phyloP scores from a whole-genome alignment of 2,329 filamentous ascomycete genomes.

The Beauveria caledonica region DNA sequence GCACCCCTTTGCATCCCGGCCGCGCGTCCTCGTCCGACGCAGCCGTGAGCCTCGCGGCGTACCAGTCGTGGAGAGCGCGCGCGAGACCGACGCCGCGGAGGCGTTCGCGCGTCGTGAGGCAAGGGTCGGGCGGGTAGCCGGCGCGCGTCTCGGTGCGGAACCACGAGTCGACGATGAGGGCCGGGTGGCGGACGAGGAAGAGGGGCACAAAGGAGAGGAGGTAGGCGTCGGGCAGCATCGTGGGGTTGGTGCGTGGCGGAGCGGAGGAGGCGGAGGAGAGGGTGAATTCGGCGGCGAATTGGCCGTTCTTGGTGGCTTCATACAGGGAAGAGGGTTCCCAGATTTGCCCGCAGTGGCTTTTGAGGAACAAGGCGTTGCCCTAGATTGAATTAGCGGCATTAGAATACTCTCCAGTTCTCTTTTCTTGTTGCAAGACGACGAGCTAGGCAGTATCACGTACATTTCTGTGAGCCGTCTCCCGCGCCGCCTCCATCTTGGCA shows the following conservation, averaged over 20 bases:
- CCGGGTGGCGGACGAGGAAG: constrained; percentile 10
- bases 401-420: neutral
- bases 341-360: constrained; percentile 8
- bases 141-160: constrained; percentile 6
- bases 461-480: constrained; percentile 1
- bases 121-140: neutral
- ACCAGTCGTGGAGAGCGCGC: constrained; percentile 10
- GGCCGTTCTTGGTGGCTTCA: neutral
- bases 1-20: neutral
- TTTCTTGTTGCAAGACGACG: neutral
- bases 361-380: constrained; percentile 8
- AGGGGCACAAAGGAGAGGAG: constrained; percentile 4
- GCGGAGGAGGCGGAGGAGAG: neutral
- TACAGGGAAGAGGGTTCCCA: neutral
- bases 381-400: no score
- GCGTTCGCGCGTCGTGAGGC: neutral
- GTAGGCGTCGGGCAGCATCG: constrained; percentile 6
- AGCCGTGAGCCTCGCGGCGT: neutral
- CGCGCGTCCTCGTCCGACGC: neutral
- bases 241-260: constrained; percentile 4
- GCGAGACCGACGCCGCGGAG: neutral
- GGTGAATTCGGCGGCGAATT: neutral
- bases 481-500: neutral
- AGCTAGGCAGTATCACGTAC: neutral
- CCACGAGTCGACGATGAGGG: constrained; percentile 10